Evolutionary conservation across 345 rosid genomes (phyloP).

Genomic region (Citropsis articulata): DNA sequence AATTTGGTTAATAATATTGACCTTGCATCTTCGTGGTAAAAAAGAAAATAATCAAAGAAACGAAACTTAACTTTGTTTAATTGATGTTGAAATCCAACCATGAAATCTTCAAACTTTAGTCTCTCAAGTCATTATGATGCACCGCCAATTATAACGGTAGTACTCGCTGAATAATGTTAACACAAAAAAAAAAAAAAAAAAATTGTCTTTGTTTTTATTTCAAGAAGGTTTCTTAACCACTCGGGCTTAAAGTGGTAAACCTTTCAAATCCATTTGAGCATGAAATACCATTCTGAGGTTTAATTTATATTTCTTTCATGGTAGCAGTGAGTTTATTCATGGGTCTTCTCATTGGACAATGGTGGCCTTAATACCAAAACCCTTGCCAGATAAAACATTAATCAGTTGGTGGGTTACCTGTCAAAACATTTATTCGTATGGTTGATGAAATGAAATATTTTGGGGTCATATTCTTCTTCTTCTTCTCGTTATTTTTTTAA

Average conservation of each 20-base stretch:
- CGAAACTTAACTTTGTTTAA: neutral
- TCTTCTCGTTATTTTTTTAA: no score
- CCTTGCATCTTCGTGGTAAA: neutral
- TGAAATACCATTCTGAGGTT: no score
- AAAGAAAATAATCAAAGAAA: neutral
- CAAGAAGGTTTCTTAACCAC: neutral
- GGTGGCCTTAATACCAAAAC: neutral
- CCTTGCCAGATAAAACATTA: neutral
- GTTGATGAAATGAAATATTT: neutral
- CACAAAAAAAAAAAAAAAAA: no score
- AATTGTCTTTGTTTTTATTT: neutral
- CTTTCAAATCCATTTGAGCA: no score
- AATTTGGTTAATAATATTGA: neutral
- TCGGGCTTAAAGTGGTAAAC: no score
- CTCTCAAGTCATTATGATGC: neutral
- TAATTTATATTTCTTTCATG: no score
- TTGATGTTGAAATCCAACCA: neutral
- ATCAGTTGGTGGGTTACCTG: conserved; percentile 4
- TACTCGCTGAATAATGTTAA: neutral
- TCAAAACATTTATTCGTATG: conserved; percentile 1
- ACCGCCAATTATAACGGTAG: neutral
- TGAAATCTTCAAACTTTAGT: neutral
- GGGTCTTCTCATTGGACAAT: neutral
- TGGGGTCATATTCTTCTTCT: neutral
- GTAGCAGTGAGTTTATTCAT: no score